Evolutionary conservation across 768 basidiomycete genomes (phyloP).

Genomic region (Mycena venus): DNA sequence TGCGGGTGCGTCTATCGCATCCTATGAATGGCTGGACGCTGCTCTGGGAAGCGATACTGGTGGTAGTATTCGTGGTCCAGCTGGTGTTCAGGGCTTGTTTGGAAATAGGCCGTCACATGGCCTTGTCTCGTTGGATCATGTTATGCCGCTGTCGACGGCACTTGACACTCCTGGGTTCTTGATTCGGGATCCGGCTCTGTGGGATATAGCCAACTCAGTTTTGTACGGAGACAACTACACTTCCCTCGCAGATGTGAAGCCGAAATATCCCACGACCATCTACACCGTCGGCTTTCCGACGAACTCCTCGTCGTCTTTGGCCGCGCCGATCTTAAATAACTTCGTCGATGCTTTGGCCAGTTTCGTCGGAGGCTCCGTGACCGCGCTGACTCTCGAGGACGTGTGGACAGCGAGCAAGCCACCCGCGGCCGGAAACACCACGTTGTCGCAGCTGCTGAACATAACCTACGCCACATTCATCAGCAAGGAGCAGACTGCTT

Average conservation of each 20-base stretch:
- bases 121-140: slow-evolving; percentile 15
- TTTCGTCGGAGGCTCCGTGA: slow-evolving; percentile 14
- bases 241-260: slow-evolving; percentile 13
- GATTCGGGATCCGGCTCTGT: slow-evolving; percentile 18
- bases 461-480: slow-evolving; percentile 20
- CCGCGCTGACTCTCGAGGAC: slow-evolving; percentile 1
- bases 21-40: slow-evolving; percentile 14
- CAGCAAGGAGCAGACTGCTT: slow-evolving; percentile 18
- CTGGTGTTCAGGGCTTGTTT: slow-evolving; percentile 17
- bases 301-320: slow-evolving; percentile 7
- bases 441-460: slow-evolving; percentile 17
- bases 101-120: slow-evolving; percentile 20
- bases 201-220: slow-evolving; percentile 18
- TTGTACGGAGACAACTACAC: slow-evolving; percentile 21
- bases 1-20: slow-evolving; percentile 13
- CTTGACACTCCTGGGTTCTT: slow-evolving; percentile 16
- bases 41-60: slow-evolving; percentile 20
- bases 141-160: slow-evolving; percentile 19
- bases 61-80: slow-evolving; percentile 16
- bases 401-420: slow-evolving; percentile 4
- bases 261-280: slow-evolving; percentile 16
- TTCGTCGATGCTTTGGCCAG: slow-evolving; percentile 12
- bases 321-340: slow-evolving; percentile 2
- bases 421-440: slow-evolving; percentile 12
- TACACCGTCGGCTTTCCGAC: slow-evolving; percentile 21